Evolutionary conservation across 139 green algal species (phyloP).

Genomic region (Chlorella sp.): DNA sequence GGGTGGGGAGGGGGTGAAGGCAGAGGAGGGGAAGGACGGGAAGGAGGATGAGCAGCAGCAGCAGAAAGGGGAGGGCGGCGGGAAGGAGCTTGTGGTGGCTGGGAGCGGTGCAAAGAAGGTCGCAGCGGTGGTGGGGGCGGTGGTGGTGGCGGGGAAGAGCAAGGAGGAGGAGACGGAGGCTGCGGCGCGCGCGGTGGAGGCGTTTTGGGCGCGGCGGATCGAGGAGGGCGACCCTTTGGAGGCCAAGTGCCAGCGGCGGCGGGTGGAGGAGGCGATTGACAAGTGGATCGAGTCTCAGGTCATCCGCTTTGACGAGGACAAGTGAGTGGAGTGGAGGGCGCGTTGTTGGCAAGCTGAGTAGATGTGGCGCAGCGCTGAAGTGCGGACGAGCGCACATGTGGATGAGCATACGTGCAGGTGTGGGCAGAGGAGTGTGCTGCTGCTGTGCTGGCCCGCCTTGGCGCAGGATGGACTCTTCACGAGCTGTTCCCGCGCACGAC

Average conservation of each 20-base stretch:
- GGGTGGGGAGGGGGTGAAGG: neutral
- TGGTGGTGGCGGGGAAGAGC: neutral
- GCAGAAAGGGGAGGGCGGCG: neutral
- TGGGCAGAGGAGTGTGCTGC: too few relatives aligned
- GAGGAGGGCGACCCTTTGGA: slow-evolving; percentile 51
- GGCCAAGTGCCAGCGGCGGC: slow-evolving; percentile 40
- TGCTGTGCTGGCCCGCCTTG: too few relatives aligned
- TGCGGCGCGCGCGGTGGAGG: slow-evolving; percentile 30
- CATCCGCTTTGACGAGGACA: slow-evolving; percentile 64
- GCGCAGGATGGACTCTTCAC: too few relatives aligned
- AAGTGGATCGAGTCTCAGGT: slow-evolving; percentile 69
- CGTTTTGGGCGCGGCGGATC: slow-evolving; percentile 46
- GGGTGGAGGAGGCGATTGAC: slow-evolving; percentile 48
- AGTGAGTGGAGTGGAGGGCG: slow-evolving; percentile 47
- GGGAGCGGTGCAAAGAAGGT: too few relatives aligned
- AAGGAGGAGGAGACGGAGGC: neutral
- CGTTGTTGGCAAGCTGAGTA: too few relatives aligned
- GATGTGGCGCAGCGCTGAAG: too few relatives aligned
- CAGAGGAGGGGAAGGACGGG: neutral
- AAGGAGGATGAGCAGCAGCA: neutral
- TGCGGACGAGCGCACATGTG: too few relatives aligned
- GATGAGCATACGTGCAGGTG: too few relatives aligned
- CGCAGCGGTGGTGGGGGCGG: neutral
- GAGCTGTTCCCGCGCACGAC: too few relatives aligned
- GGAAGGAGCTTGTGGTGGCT: too few relatives aligned